Conservation (phyloP, 805 yeast species). For the Zygotorulaspora florentina region DNA sequence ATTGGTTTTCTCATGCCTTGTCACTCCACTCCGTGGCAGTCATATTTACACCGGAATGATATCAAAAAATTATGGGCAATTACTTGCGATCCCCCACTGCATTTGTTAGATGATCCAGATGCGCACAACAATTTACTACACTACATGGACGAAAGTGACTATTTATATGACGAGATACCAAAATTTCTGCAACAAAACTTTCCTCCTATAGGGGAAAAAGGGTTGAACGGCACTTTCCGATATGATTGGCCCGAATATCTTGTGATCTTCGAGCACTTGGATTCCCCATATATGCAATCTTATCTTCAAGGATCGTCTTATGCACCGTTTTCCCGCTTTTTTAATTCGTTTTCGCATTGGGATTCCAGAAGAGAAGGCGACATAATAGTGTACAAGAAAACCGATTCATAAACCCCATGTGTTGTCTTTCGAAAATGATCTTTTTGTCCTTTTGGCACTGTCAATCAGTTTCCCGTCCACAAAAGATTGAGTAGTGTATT, state of each 20-base stretch:
- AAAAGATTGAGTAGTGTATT: slow-evolving; percentile 3
- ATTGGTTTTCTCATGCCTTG: slow-evolving; percentile 91
- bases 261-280: slow-evolving; percentile 65
- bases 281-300: slow-evolving; percentile 38
- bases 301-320: slow-evolving; percentile 44
- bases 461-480: background rate
- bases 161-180: slow-evolving; percentile 63
- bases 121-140: slow-evolving; percentile 33
- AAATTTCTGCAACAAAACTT: slow-evolving; percentile 53
- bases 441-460: slow-evolving; percentile 3
- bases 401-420: slow-evolving; percentile 18
- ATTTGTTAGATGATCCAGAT: slow-evolving; percentile 32
- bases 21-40: slow-evolving; percentile 95
- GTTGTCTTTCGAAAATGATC: slow-evolving; percentile 7
- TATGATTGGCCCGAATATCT: slow-evolving; percentile 70
- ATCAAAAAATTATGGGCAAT: slow-evolving; percentile 62
- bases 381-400: slow-evolving; percentile 53
- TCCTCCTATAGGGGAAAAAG: slow-evolving; percentile 37
- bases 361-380: slow-evolving; percentile 78
- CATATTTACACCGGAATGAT: slow-evolving; percentile 63
- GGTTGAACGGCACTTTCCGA: slow-evolving; percentile 25
- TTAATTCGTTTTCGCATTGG: slow-evolving; percentile 83
- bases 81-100: slow-evolving; percentile 86
- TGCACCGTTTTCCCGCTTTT: slow-evolving; percentile 49
- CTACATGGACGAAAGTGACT: slow-evolving; percentile 86